A percentile compares a stretch with the other conserved stretches of the same genome.
phyloP scores from a whole-genome alignment of 805 yeast genomes.

The Yamadazyma phyllophila region DNA sequence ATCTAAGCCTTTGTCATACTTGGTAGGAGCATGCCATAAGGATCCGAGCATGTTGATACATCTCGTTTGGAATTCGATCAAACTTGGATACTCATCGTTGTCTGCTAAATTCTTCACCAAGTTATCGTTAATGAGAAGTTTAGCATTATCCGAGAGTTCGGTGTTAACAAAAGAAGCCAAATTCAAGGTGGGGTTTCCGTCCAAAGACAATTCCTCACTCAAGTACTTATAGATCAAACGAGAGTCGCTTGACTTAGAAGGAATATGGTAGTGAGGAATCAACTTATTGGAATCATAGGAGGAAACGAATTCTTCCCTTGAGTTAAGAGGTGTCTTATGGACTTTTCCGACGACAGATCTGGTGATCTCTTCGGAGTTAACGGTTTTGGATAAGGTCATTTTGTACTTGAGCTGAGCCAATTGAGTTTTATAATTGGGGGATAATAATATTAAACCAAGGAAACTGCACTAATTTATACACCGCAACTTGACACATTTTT shows the following conservation, averaged over 20 bases:
- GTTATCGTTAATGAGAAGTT: constrained; percentile 61
- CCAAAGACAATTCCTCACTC: constrained; percentile 72
- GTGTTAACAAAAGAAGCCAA: constrained; percentile 91
- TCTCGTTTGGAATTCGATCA: constrained; percentile 75
- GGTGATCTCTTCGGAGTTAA: constrained; percentile 45
- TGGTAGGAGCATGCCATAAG: constrained; percentile 72
- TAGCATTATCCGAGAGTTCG: constrained; percentile 42
- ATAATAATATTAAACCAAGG: not conserved
- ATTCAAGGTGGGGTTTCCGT: constrained; percentile 81
- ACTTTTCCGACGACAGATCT: constrained; percentile 24
- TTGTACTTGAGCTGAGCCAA: not conserved
- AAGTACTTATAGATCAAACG: constrained; percentile 59
- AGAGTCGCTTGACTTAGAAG: constrained; percentile 52
- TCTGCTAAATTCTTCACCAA: constrained; percentile 87
- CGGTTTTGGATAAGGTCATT: constrained; percentile 47
- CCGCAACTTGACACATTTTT: constrained; percentile 2
- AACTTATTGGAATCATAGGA: constrained; percentile 27
- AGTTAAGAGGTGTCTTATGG: constrained; percentile 20
- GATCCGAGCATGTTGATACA: constrained; percentile 78
- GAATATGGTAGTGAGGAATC: constrained; percentile 61
- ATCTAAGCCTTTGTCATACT: constrained; percentile 20
- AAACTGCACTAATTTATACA: not conserved
- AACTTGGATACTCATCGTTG: constrained; percentile 88
- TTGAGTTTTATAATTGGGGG: not conserved
- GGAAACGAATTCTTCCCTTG: constrained; percentile 31